phyloP scores from a whole-genome alignment of 495 filamentous ascomycete genomes.

The Parathielavia appendiculata region DNA sequence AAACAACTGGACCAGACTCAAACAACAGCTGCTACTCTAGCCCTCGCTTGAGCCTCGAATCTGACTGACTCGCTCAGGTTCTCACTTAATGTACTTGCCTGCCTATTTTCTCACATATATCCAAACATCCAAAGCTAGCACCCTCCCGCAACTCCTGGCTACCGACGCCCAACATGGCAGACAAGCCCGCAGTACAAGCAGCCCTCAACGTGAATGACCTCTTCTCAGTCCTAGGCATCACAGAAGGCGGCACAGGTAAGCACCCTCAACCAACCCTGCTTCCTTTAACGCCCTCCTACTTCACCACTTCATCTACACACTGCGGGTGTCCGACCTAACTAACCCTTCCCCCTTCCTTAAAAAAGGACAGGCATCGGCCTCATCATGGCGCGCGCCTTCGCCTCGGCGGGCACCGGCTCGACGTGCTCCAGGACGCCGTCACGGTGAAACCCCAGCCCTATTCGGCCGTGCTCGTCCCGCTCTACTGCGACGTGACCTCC shows the following conservation, averaged over 20 bases:
- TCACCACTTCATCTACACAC: background rate
- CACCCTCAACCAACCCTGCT: background rate
- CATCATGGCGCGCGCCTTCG: constrained; percentile 63
- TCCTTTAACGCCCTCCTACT: background rate
- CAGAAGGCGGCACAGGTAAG: constrained; percentile 57
- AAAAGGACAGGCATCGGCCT: constrained; percentile 58
- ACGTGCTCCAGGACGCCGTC: constrained; percentile 50
- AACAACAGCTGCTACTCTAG: background rate
- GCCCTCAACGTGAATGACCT: constrained; percentile 40
- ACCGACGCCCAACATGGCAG: constrained; percentile 1
- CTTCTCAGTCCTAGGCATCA: constrained; percentile 56
- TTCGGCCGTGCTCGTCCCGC: constrained; percentile 46
- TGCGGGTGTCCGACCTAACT: background rate
- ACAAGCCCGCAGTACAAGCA: background rate
- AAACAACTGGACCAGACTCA: too few species aligned
- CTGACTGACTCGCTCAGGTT: background rate
- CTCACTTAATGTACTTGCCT: too few species aligned
- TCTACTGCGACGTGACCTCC: constrained; percentile 63
- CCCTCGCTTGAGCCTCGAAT: background rate
- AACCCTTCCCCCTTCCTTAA: background rate
- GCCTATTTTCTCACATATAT: too few species aligned
- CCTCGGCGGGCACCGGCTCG: constrained; percentile 52
- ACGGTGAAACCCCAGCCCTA: constrained; percentile 33
- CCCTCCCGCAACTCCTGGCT: background rate
- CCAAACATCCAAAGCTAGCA: too few species aligned